Percentiles rank a stretch among this genome's conserved stretches.
phyloP scores from a whole-genome alignment of 2,329 filamentous ascomycete genomes.

The Calonectria leucothoes region DNA sequence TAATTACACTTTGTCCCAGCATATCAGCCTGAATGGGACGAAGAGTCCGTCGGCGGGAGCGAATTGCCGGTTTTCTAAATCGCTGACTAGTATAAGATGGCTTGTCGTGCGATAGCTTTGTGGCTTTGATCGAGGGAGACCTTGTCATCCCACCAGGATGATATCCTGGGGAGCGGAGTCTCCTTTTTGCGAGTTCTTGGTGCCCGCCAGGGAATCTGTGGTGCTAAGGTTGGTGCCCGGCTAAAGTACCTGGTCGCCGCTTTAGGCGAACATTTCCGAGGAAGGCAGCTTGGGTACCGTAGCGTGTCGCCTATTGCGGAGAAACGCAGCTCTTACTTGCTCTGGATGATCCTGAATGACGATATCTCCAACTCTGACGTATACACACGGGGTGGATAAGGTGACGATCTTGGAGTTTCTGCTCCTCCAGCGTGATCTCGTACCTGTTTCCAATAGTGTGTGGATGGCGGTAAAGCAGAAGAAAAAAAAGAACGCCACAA shows the following conservation, averaged over 20 bases:
- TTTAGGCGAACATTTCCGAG: neutral
- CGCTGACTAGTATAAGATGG: neutral
- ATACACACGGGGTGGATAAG: neutral
- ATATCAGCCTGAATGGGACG: neutral
- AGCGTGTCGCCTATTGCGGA: neutral
- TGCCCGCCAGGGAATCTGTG: neutral
- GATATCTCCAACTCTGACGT: neutral
- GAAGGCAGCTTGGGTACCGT: neutral
- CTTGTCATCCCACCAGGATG: slow-evolving; percentile 6
- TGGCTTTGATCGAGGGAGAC: neutral
- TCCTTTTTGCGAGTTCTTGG: slow-evolving; percentile 5
- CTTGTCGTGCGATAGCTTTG: neutral
- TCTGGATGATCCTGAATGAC: neutral
- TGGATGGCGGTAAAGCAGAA: neutral
- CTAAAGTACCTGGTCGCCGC: neutral
- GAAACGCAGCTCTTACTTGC: neutral
- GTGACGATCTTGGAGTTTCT: neutral
- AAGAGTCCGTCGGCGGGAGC: neutral
- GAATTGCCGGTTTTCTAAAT: neutral
- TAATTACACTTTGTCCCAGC: neutral
- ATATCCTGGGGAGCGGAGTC: slow-evolving; percentile 11
- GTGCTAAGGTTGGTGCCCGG: neutral
- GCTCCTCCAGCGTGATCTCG: neutral
- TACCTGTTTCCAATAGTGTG: neutral
- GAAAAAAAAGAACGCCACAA: neutral